Base-by-base conservation (phyloP, 257 asterid genomes). In the Plectranthus barbatus region DNA sequence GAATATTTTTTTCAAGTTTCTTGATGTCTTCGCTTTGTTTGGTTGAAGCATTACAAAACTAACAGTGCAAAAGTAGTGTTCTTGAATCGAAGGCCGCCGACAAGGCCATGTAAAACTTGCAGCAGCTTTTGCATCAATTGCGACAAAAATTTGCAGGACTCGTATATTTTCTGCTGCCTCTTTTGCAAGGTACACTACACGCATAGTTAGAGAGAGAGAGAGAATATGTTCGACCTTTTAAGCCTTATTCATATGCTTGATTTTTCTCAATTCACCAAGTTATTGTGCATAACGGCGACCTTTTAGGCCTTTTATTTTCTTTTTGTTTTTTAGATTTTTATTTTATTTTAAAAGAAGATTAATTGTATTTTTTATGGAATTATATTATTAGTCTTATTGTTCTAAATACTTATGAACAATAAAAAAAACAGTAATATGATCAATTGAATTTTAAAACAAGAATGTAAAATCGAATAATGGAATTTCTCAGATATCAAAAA, bases 121-220 rank as follows among this genome's bases (percentile, higher is more conserved):
- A 53, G 70, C 70, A 77, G 51, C 50, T 61, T 48, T 6, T 83
- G 89, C 79, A 18, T 68, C 36, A 73, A 64, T 40, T 83, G 89
- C 60, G 68, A 71, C 68, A 83, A 85, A 60, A 80, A 68, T 10
- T 65, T 80, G 72, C 86, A 83, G 42, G 64, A 73, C 5, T 69
- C 84, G 1, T 70, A 37, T 48, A 64, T 62, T 67, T 83, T 75
- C 71, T 83, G 96, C 73, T 86, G 85, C 21, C 60, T 88, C 41
- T 79, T 56, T 17, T 88, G 96, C 95, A 88, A 88, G 95, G 96
- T 86, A 26, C 41, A 9, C 13, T 1, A 26, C n/a, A n/a, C n/a
- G n/a, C 5, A 23, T 10, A 50, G 36, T 11, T 18, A 50, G 18
- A 50, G 18, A 24, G 34, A 17, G 48, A 46, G 11, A 15, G 3